Conservation (phyloP, 2,329 filamentous ascomycete species). For the Stemphylium beticola region DNA sequence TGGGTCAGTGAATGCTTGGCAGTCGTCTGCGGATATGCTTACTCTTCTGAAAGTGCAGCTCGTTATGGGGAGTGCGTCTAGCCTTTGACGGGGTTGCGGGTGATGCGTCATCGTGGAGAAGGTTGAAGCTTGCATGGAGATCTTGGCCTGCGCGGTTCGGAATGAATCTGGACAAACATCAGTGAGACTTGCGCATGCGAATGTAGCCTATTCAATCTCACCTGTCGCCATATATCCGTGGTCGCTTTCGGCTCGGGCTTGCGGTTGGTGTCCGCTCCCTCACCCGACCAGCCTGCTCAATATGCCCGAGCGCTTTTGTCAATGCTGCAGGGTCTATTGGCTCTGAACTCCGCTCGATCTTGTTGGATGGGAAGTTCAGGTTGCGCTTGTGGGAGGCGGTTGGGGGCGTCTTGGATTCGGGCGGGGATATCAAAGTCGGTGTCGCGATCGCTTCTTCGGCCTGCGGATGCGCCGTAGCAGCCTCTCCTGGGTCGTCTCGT, state of each 20-base stretch:
- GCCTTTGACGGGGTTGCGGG: constrained; percentile 87
- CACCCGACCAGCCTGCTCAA: constrained; percentile 64
- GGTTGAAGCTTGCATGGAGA: constrained; percentile 87
- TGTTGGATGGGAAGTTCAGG: constrained; percentile 39
- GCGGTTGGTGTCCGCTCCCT: constrained; percentile 68
- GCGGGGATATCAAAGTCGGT: constrained; percentile 60
- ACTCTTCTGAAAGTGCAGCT: constrained; percentile 92
- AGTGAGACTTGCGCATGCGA: neutral
- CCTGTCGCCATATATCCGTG: constrained; percentile 67
- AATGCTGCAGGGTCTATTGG: constrained; percentile 65
- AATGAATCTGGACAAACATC: constrained; percentile 73
- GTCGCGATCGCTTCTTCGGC: constrained; percentile 46
- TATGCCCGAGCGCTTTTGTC: constrained; percentile 66
- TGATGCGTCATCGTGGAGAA: constrained; percentile 90
- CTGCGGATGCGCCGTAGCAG: constrained; percentile 24
- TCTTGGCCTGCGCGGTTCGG: constrained; percentile 93
- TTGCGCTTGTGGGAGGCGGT: constrained; percentile 59
- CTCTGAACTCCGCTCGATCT: constrained; percentile 54
- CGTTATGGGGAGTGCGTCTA: constrained; percentile 83
- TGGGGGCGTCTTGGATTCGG: constrained; percentile 66
- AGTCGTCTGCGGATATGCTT: constrained; percentile 16
- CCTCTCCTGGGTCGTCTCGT: constrained; percentile 20
- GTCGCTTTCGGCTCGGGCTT: constrained; percentile 72
- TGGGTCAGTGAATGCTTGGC: constrained; percentile 17
- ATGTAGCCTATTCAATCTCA: constrained; percentile 17